Base-by-base conservation (phyloP, 1,284 basidiomycete genomes). In the Pterula multifida region DNA sequence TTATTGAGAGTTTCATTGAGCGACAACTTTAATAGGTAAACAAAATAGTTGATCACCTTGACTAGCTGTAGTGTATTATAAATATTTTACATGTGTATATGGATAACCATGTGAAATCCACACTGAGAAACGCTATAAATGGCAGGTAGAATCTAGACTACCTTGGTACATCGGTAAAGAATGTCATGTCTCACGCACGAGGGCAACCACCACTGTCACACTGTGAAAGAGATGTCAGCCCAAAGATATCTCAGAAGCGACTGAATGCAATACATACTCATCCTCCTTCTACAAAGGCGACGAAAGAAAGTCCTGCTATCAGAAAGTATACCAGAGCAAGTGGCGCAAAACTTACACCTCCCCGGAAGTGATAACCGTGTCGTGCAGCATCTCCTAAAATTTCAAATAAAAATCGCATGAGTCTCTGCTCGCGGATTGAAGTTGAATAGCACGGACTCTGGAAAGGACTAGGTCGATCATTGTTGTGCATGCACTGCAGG, bases 1-100 rank as follows among this genome's bases (percentile, higher is more conserved):
- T 80, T 23, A 85, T 91, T 51, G 75, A 88, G 64, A 87, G 85
- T 58, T 85, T 85, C 66, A 78, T 91, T 54, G 87, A 90, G 19
- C 39, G 39, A 6, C 39, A 42, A 17, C 39, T 42, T 4, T 42
- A 17, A 42, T 42, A 17, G 9, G 6, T n/a, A n/a, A n/a, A n/a
- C n/a, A n/a, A n/a, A n/a, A n/a, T 32, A 32, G 28, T 6, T 15
- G 6, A 15, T 32, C 6, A 32, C 6, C 6, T 15, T 15, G 28
- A 15, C 28, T 32, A 32, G 28, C 6, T 15, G 15, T 6, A 32
- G 28, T 32, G 28, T 32, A 32, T 15, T 32, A 32, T n/a, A n/a
- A n/a, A n/a, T n/a, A n/a, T n/a, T n/a, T n/a, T n/a, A n/a, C n/a
- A n/a, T n/a, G n/a, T n/a, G n/a, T n/a, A n/a, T n/a, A n/a, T n/a